Evolutionary conservation across 768 basidiomycete species (phyloP).

Genomic region (Russula virescens): DNA sequence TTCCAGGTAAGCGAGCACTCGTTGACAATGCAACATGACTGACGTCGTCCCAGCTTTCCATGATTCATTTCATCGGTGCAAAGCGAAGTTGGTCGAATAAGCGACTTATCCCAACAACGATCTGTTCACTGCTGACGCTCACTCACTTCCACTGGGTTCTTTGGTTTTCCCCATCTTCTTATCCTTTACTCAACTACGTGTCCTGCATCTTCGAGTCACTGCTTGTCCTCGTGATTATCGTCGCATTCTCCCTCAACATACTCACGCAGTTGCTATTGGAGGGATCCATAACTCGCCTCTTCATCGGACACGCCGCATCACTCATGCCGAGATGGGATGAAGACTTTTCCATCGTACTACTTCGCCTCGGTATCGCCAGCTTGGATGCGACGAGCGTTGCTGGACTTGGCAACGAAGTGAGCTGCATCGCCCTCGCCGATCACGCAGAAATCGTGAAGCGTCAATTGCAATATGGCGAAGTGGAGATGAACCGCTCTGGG

Average conservation of each 20-base stretch:
- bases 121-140: conserved; percentile 54
- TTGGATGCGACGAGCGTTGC: conserved; percentile 67
- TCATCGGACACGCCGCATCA: conserved; percentile 45
- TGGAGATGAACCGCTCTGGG: conserved; percentile 40
- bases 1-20: conserved; percentile 47
- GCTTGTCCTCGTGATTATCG: conserved; percentile 49
- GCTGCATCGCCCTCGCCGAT: conserved; percentile 37
- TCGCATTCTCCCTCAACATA: conserved; percentile 56
- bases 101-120: conserved; percentile 63
- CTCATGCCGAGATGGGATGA: conserved; percentile 56
- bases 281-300: conserved; percentile 51
- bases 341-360: conserved; percentile 64
- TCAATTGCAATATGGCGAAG: conserved; percentile 30
- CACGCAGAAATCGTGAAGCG: conserved; percentile 19
- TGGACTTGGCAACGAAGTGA: conserved; percentile 72
- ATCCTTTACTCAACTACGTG: conserved; percentile 70
- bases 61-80: conserved; percentile 62
- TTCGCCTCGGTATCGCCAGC: conserved; percentile 69
- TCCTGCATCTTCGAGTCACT: conserved; percentile 67
- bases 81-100: conserved; percentile 58
- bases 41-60: conserved; percentile 40
- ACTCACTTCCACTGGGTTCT: conserved; percentile 63
- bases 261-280: conserved; percentile 62
- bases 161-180: conserved; percentile 41
- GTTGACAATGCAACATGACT: background rate